Conservation (phyloP, 2,329 filamentous ascomycete genomes). For the Fusarium staphyleae region DNA sequence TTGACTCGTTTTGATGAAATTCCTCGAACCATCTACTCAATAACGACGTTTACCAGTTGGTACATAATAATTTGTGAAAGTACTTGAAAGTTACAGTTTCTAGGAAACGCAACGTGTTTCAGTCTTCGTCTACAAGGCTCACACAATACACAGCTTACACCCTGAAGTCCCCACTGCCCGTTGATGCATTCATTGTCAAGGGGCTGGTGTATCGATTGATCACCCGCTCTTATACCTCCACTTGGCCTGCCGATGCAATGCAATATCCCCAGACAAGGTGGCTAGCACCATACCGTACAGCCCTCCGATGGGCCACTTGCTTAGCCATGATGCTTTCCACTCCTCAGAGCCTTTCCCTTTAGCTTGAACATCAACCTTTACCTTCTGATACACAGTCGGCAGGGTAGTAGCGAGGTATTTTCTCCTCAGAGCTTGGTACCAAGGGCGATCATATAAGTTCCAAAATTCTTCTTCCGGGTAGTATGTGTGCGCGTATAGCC, state of each 20-base stretch:
- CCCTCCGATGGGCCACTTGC: constrained; percentile 32
- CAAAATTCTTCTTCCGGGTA: constrained; percentile 73
- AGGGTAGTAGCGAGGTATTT: constrained; percentile 66
- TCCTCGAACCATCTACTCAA: no score
- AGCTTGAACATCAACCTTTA: constrained; percentile 54
- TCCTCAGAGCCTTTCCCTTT: not conserved
- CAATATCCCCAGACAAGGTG: constrained; percentile 27
- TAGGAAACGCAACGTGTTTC: no score
- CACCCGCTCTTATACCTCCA: constrained; percentile 15
- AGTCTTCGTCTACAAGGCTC: no score
- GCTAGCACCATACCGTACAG: constrained; percentile 36
- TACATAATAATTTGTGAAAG: no score
- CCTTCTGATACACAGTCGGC: constrained; percentile 72
- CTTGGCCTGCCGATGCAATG: constrained; percentile 12
- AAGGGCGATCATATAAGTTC: constrained; percentile 61
- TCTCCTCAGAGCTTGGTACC: constrained; percentile 65
- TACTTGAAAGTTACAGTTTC: no score
- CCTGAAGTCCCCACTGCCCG: no score
- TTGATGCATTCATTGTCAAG: no score
- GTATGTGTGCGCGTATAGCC: constrained; percentile 82
- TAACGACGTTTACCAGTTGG: no score
- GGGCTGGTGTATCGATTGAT: no score
- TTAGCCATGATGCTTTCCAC: not conserved
- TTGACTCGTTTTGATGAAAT: no score
- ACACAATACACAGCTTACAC: no score